Evolutionary conservation across 129 eudicot species (phyloP).

Genomic region (Apium graveolens): DNA sequence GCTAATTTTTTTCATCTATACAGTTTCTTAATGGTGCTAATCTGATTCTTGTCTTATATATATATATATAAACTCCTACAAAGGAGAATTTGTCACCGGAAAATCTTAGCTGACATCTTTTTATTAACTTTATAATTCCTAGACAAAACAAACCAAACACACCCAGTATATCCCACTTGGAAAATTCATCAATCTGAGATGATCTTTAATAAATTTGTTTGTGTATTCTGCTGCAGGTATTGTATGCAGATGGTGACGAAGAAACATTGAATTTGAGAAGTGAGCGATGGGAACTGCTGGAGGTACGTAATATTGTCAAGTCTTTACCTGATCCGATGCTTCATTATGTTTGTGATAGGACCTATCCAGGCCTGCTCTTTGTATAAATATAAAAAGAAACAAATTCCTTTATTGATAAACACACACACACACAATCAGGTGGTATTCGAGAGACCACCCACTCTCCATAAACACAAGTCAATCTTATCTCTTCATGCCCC

Average conservation of each 20-base stretch:
- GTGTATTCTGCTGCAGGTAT: slow-evolving; percentile 33
- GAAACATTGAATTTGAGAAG: slow-evolving; percentile 31
- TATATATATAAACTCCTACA: neutral
- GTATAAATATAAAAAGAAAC: too few species aligned
- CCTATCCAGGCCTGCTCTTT: too few species aligned
- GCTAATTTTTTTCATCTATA: neutral
- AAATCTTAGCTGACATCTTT: too few species aligned
- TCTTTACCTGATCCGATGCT: neutral
- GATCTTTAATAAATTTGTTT: slow-evolving; percentile 6
- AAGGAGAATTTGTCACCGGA: neutral
- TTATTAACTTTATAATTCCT: neutral
- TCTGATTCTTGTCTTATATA: neutral
- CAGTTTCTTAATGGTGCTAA: neutral
- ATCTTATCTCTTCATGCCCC: too few species aligned
- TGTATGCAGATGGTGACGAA: slow-evolving; percentile 65
- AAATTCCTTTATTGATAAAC: too few species aligned
- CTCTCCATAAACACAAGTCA: too few species aligned
- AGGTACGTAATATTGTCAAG: slow-evolving; percentile 6
- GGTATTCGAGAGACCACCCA: too few species aligned
- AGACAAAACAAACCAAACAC: neutral
- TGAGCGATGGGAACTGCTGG: neutral
- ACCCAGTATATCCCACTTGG: neutral
- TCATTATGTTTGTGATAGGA: neutral
- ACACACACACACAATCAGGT: too few species aligned
- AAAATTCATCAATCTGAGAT: neutral